These are phyloP conservation scores for Letharia columbiana DNA, from an alignment of 495 filamentous ascomycete genomes.

Conservation along the genomic window DNA sequence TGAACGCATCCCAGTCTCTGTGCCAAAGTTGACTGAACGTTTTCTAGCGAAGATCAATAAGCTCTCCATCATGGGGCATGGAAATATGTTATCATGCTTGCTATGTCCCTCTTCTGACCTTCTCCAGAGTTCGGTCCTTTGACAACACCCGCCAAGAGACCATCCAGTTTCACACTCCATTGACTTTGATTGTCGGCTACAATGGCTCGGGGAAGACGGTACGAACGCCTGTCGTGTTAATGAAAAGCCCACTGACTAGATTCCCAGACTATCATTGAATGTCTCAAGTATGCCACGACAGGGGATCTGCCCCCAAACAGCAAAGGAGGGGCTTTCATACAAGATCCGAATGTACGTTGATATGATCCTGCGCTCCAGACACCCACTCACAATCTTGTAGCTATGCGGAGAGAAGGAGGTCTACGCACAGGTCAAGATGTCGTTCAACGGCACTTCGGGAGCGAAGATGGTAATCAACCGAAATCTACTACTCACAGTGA, in stretches of 20 bases:
- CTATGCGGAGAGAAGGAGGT: conserved; percentile 86
- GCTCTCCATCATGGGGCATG: conserved; percentile 71
- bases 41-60: conserved; percentile 70
- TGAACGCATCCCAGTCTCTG: not conserved
- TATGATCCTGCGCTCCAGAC: not conserved
- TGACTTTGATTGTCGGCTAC: conserved; percentile 92
- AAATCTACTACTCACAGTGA: conserved; percentile 75
- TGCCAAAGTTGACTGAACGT: conserved; percentile 9
- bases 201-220: conserved; percentile 96
- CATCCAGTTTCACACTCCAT: conserved; percentile 82
- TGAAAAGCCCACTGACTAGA: conserved; percentile 1
- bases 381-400: conserved; percentile 31
- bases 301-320: conserved; percentile 90
- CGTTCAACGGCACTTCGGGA: conserved; percentile 67
- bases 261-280: conserved; percentile 85
- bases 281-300: conserved; percentile 95
- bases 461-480: conserved; percentile 72
- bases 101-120: conserved; percentile 6
- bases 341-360: conserved; percentile 70
- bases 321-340: conserved; percentile 89
- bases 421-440: conserved; percentile 80
- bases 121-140: conserved; percentile 77
- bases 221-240: conserved; percentile 16
- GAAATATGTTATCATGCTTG: not conserved
- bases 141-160: conserved; percentile 64